Conservation (phyloP, 106 monocot genomes). For the Narthecium ossifragum region DNA sequence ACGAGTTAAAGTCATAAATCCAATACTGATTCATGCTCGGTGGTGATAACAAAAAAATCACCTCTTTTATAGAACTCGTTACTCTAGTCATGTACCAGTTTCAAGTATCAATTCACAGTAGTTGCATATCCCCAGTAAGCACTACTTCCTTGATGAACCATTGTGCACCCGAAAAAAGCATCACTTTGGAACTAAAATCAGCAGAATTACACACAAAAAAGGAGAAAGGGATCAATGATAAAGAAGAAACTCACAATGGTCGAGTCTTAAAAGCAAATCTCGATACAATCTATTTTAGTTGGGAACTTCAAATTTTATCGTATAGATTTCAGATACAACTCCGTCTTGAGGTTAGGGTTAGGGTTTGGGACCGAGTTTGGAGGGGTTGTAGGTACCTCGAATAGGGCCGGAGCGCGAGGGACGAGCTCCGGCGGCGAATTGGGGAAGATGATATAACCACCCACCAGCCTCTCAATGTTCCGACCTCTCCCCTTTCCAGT, state of each 20-base stretch:
- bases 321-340: not conserved
- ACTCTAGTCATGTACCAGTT: too few relatives aligned
- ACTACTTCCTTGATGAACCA: too few relatives aligned
- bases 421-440: not conserved
- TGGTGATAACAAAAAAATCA: too few relatives aligned
- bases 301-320: not conserved
- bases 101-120: too few relatives aligned
- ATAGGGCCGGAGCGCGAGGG: not conserved
- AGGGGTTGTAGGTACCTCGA: not conserved
- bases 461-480: not conserved
- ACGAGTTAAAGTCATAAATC: not conserved
- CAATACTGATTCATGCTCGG: too few relatives aligned
- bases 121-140: too few relatives aligned
- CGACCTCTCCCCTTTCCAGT: not conserved
- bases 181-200: too few relatives aligned
- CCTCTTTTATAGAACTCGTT: too few relatives aligned
- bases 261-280: not conserved
- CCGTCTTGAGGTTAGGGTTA: too few relatives aligned
- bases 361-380: not conserved
- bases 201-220: too few relatives aligned
- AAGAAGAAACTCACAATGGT: not conserved
- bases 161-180: too few relatives aligned
- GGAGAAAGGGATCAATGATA: not conserved
- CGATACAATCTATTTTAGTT: not conserved
- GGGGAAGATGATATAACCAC: not conserved